Percentiles rank a stretch among this genome's conserved stretches.
Conservation (phyloP, 2,329 filamentous ascomycete species). For the Tricladium varicosporioides region DNA sequence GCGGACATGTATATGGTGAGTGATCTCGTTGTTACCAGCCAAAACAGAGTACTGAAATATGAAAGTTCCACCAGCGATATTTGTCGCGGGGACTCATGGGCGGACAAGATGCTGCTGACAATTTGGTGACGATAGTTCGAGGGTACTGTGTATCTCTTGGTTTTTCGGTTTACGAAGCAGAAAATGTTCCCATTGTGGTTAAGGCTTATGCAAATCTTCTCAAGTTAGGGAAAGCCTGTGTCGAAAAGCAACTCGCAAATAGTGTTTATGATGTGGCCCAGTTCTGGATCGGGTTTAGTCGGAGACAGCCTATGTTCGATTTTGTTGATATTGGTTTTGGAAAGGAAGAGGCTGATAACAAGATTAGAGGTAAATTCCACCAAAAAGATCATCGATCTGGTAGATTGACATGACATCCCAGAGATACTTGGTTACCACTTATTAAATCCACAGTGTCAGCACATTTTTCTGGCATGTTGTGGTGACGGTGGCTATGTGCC, state of each 20-base stretch:
- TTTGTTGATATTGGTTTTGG: slow-evolving; percentile 59
- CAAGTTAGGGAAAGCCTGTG: slow-evolving; percentile 47
- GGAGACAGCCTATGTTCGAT: slow-evolving; percentile 54
- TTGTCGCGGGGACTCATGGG: slow-evolving; percentile 6
- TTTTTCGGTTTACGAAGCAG: not conserved
- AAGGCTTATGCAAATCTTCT: slow-evolving; percentile 54
- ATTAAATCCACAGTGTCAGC: slow-evolving; percentile 55
- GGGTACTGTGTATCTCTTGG: slow-evolving; percentile 8
- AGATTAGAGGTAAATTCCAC: slow-evolving; percentile 50
- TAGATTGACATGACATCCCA: not conserved
- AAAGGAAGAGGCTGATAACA: slow-evolving; percentile 55
- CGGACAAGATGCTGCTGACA: slow-evolving; percentile 10
- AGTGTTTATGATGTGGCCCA: slow-evolving; percentile 45
- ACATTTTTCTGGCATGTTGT: slow-evolving; percentile 57
- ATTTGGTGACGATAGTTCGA: slow-evolving; percentile 11
- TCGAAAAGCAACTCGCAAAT: slow-evolving; percentile 43
- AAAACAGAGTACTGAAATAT: not conserved
- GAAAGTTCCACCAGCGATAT: slow-evolving; percentile 11
- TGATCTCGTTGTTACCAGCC: not conserved
- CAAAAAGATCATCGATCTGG: not conserved
- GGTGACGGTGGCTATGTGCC: slow-evolving; percentile 58
- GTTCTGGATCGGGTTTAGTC: slow-evolving; percentile 57
- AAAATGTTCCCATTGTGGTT: slow-evolving; percentile 40
- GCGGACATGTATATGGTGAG: slow-evolving; percentile 14
- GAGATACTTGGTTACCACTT: slow-evolving; percentile 49